Base-by-base conservation (phyloP, 352 stramenopile species). In the Phytophthora citrophthora region DNA sequence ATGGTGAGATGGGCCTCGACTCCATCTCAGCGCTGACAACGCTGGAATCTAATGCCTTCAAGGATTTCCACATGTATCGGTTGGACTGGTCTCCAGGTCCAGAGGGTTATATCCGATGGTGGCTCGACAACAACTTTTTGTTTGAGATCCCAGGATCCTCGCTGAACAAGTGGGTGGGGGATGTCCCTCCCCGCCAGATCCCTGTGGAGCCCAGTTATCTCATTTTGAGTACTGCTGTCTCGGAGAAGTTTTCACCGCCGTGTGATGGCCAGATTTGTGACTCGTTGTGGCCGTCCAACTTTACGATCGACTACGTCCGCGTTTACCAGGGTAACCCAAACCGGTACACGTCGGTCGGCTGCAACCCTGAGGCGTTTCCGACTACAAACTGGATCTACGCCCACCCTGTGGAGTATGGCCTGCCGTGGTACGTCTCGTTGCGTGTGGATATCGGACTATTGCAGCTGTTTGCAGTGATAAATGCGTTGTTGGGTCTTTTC, bases 221-320 rank as follows among this genome's bases (percentile, higher is more conserved):
- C 44, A 99, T 99, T 84, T 80, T 99, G 43, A 99, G 98, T 83
- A 98, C 94, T 2, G 97, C 97, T 8, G 92, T 99, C 34, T 99
- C 95, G 2, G 96, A 97, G 27, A 99, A 98, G 46, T 96, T 96
- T 68, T 96, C 96, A 20, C 90, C 94, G 15, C 91, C 88, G 40
- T 99, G 96, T 56, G 68, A 86, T 5, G 86, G 88, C 23, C 74
- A 98, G 62, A 98, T 97, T 65, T 98, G 95, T 66, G 82, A 98
- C 70, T 98, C 95, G 40, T 34, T 95, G 16, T 96, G 88, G 88
- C 89, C 89, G 4, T 91, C 86, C 12, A 94, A 95, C 70, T 97
- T 98, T 68, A 96, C 91, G 45, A 98, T 99, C 74, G 94, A 99
- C 73, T 97, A 96, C 54, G 87, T 99, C 5, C 91, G 96, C 23